Conservation (phyloP, 1,284 basidiomycete species). For the Pascua sp. region DNA sequence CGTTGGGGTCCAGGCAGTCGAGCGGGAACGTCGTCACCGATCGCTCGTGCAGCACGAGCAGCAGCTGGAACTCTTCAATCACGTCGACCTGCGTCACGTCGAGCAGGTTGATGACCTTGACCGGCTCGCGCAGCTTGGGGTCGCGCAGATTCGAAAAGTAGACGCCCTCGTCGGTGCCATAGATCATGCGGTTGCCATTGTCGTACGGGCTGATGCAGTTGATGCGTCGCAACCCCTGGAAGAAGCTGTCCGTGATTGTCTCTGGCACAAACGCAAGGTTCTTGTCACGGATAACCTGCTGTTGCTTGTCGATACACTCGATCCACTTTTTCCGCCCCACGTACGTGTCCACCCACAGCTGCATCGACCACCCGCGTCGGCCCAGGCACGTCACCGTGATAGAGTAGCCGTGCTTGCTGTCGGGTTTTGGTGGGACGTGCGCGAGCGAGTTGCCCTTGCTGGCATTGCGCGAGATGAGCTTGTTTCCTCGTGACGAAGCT, state of each 20-base stretch:
- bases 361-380: slow-evolving; percentile 85
- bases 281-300: slow-evolving; percentile 75
- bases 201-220: slow-evolving; percentile 94
- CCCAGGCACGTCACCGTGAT: slow-evolving; percentile 93
- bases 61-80: slow-evolving; percentile 89
- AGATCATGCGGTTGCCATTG: slow-evolving; percentile 81
- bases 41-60: slow-evolving; percentile 94
- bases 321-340: slow-evolving; percentile 90
- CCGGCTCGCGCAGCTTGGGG: slow-evolving; percentile 71
- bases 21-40: slow-evolving; percentile 95
- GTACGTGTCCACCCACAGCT: slow-evolving; percentile 86
- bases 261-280: slow-evolving; percentile 85
- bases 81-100: slow-evolving; percentile 96
- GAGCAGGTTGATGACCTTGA: slow-evolving; percentile 82
- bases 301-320: slow-evolving; percentile 86
- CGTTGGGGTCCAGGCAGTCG: slow-evolving; percentile 84
- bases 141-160: slow-evolving; percentile 82
- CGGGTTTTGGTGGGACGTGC: slow-evolving; percentile 55
- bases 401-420: slow-evolving; percentile 82
- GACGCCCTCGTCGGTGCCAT: slow-evolving; percentile 94
- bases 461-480: slow-evolving; percentile 36
- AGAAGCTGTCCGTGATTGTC: slow-evolving; percentile 81
- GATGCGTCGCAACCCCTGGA: slow-evolving; percentile 74
- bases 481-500: slow-evolving; percentile 40
- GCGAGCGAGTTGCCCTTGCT: slow-evolving; percentile 15